These are phyloP conservation scores for Rhynchospora pubera DNA, from an alignment of 176 grass and related monocot genomes.

Conservation along the genomic window DNA sequence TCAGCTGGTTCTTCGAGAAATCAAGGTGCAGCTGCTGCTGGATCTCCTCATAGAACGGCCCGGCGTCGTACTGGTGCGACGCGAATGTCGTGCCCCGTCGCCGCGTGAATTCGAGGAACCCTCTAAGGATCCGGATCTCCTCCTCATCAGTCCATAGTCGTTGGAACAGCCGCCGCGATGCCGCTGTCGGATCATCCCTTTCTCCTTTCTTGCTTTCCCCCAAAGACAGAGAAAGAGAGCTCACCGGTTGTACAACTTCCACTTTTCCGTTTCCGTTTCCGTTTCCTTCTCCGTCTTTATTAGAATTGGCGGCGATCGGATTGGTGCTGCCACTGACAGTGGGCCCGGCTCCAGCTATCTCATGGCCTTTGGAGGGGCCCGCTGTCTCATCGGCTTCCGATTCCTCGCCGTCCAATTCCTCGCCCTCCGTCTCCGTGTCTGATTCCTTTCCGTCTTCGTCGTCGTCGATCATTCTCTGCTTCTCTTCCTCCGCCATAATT, in stretches of 20 bases:
- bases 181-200: background rate
- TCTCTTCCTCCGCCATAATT: conserved; percentile 19
- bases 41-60: conserved; percentile 99
- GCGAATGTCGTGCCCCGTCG: conserved; percentile 75
- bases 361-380: background rate
- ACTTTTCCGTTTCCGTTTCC: background rate
- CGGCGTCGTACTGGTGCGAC: conserved; percentile 90
- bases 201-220: background rate
- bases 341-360: background rate
- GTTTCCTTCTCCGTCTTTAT: background rate
- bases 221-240: background rate
- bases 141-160: conserved; percentile 94
- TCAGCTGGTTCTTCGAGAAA: conserved; percentile 96
- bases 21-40: conserved; percentile 57
- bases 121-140: conserved; percentile 77
- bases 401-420: background rate
- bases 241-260: background rate
- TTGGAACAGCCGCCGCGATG: conserved; percentile 71
- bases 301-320: background rate
- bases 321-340: background rate
- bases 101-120: conserved; percentile 83
- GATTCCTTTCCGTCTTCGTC: conserved; percentile 17
- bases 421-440: conserved; percentile 10
- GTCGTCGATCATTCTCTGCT: conserved; percentile 5
- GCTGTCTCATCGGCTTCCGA: background rate